Base-by-base conservation (phyloP, 1,139 yeast genomes). In the Hemisphaericaspora lyxosophila region DNA sequence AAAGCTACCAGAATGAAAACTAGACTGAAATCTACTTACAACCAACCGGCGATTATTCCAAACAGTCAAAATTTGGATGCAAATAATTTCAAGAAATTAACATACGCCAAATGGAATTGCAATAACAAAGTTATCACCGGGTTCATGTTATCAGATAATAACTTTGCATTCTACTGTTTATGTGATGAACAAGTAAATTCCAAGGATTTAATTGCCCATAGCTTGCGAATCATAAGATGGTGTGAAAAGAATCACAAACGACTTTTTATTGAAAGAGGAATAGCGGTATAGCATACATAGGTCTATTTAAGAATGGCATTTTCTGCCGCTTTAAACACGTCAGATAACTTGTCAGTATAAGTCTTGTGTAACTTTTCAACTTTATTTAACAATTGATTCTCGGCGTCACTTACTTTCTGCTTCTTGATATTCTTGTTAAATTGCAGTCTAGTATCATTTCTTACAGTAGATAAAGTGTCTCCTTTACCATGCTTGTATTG, bases 301-400 rank as follows among this genome's bases (percentile, higher is more conserved):
- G n/a, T 22, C 27, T 50, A 66, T 45, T 67, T 67, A 42, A 63
- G 48, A 20, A 70, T 60, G 26, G 71, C 64, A 52, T 76, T 74
- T 55, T 83, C 89, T 3, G 81, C 80, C 24, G 67, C 67, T 57
- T 84, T 85, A 53, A 74, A 74, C 14, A 73, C 69, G 4, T 78
- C 81, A 27, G 68, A 63, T 36, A 89, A 65, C 53, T 80, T 80
- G 16, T 72, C 80, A 12, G 70, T 59, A 57, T 79, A 85, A 20
- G 70, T 69, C 55, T 86, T 87, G 57, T 80, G 85, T 20, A 82
- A 48, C 46, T 76, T 75, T 51, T 89, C 96, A 36, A 85, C 73
- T 29, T 81, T 80, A 26, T 67, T 67, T 34, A 75, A 69, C 23
- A 75, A 60, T 49, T 75, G 78, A 43, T 68, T 71, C 33, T 82